phyloP scores from a whole-genome alignment of 495 filamentous ascomycete genomes.

The Glarea lozoyensis region DNA sequence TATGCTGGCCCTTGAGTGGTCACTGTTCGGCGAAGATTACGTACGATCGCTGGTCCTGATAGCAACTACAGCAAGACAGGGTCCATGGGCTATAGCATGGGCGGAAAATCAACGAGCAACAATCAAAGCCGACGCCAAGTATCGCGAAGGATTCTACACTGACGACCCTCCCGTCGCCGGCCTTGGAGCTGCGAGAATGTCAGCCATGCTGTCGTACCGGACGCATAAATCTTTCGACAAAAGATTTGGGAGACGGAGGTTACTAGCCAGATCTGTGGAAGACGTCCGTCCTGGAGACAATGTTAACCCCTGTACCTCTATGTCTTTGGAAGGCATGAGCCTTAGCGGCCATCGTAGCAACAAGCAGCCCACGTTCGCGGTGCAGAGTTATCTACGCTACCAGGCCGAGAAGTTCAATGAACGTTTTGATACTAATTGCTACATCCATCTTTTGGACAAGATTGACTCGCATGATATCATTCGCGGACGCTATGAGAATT shows the following conservation, averaged over 20 bases:
- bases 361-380: constrained; percentile 19
- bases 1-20: constrained; percentile 31
- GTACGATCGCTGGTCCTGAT: constrained; percentile 27
- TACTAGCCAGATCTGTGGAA: constrained; percentile 3
- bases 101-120: constrained; percentile 28
- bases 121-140: constrained; percentile 26
- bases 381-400: constrained; percentile 30
- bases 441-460: constrained; percentile 28
- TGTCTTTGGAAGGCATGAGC: neutral
- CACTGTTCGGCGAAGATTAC: constrained; percentile 24
- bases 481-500: constrained; percentile 12
- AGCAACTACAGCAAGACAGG: constrained; percentile 26
- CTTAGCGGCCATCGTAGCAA: neutral
- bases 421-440: constrained; percentile 32
- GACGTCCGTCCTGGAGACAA: constrained; percentile 3
- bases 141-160: constrained; percentile 26
- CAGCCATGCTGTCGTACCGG: constrained; percentile 33
- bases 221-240: constrained; percentile 26
- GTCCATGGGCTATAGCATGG: constrained; percentile 32
- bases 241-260: constrained; percentile 24
- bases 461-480: constrained; percentile 32
- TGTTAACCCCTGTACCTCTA: too few species aligned
- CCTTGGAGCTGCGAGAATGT: constrained; percentile 28
- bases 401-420: constrained; percentile 30
- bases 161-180: constrained; percentile 24